These are phyloP conservation scores for Coprinopsis strossmayeri DNA, from an alignment of 768 basidiomycete genomes.

Conservation along the genomic window DNA sequence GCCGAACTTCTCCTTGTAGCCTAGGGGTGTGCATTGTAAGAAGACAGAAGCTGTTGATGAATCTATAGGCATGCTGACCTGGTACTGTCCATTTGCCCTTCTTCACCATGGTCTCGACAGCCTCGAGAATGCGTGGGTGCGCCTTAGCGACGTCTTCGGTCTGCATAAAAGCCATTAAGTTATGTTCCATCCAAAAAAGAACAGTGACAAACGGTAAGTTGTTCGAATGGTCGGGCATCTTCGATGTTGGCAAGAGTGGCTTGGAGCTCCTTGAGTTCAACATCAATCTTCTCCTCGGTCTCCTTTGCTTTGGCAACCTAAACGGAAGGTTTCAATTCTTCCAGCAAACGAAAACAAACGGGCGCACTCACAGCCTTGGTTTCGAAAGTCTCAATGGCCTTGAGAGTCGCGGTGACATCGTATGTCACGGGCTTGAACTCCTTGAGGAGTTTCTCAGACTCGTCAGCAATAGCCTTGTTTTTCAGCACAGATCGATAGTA, in stretches of 20 bases:
- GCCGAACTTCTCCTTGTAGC: conserved; percentile 95
- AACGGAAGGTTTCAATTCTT: not conserved
- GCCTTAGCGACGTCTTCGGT: conserved; percentile 86
- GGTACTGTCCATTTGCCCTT: conserved; percentile 99
- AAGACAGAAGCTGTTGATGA: not conserved
- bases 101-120: conserved; percentile 91
- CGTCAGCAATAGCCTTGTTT: conserved; percentile 88
- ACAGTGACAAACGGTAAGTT: conserved; percentile 74
- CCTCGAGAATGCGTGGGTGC: conserved; percentile 85
- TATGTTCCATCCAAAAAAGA: not conserved
- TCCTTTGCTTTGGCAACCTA: conserved; percentile 87
- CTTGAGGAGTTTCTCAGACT: conserved; percentile 83
- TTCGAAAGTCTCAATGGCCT: conserved; percentile 96
- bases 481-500: conserved; percentile 90
- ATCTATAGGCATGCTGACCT: conserved; percentile 38
- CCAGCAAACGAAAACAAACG: not conserved
- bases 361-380: conserved; percentile 75
- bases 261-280: conserved; percentile 87
- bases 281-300: conserved; percentile 84
- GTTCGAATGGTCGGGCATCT: conserved; percentile 94
- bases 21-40: conserved; percentile 25
- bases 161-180: conserved; percentile 29
- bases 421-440: conserved; percentile 94
- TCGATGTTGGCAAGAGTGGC: conserved; percentile 95
- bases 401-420: conserved; percentile 83